Conservation (phyloP, 495 filamentous ascomycete genomes). For the Aspergillus baeticus region DNA sequence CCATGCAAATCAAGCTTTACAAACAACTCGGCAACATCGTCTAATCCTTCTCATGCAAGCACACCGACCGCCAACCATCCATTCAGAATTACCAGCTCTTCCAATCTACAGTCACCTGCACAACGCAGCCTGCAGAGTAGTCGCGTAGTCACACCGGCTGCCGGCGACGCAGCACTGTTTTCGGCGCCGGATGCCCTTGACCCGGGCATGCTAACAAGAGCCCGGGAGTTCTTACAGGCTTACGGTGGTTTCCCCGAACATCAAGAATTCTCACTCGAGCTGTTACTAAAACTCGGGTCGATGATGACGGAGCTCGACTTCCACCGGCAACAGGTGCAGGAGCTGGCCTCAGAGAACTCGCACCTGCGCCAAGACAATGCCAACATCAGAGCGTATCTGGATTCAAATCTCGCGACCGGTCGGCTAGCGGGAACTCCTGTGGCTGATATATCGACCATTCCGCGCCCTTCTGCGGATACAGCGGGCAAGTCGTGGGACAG, state of each 20-base stretch:
- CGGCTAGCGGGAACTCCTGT: constrained; percentile 10
- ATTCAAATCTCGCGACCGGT: constrained; percentile 14
- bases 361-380: constrained; percentile 24
- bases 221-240: constrained; percentile 8
- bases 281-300: constrained; percentile 20
- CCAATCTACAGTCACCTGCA: background rate
- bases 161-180: background rate
- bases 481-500: constrained; percentile 28
- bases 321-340: constrained; percentile 18
- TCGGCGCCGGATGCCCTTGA: background rate
- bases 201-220: constrained; percentile 10
- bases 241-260: constrained; percentile 13
- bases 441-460: constrained; percentile 1
- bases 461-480: constrained; percentile 17
- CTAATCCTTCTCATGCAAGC: constrained; percentile 14
- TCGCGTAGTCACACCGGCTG: background rate
- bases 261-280: constrained; percentile 18
- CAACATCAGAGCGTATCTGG: constrained; percentile 22
- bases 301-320: constrained; percentile 27
- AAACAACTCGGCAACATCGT: constrained; percentile 10
- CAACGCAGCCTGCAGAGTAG: background rate
- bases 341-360: constrained; percentile 22
- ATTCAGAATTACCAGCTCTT: background rate
- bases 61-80: constrained; percentile 13
- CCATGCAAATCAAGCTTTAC: constrained; percentile 25